Evolutionary conservation across 108 stramenopile species (phyloP), one percentile per base, ranked within the genome.

Genomic region (Fistulifera pelliculosa): DNA sequence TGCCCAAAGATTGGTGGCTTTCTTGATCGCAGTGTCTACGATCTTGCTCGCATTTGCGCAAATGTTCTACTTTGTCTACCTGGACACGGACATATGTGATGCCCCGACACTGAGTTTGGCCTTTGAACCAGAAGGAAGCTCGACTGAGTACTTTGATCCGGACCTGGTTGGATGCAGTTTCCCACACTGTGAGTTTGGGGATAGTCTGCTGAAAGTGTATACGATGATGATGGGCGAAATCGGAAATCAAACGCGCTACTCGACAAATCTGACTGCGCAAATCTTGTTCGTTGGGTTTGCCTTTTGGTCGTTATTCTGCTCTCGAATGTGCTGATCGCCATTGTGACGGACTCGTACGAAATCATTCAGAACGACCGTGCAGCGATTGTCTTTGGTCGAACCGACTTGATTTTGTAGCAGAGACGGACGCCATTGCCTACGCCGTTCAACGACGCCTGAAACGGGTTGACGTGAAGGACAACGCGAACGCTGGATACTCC

Each of bases 381-480:
- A 23, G 82, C 80, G 0, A 90, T 85, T 63, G 88, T 90, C 10
- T 90, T 90, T 90, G 84, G 84, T 69, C 76, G 7, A 90, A 90
- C 63, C 74, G 88, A 49, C 61, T 90, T 51, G 77, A 78, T 31
- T 90, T 86, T 66, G 70, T 83, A 15, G 74, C 83, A n/a, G 88
- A 90, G 56, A 86, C 80, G 76, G 80, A 81, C 41, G 68, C 69
- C 38, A 76, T 81, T 52, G 53, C 75, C 0, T 80, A 64, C 19
- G 71, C 70, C 22, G 48, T 69, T 16, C 60, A 58, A n/a, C 47
- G 61, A 21, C 68, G 71, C 13, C 51, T 73, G 23, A 48, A 19
- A 2, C 35, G 27, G 14, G 15, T 15, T 17, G 55, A 57, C 11
- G 49, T 47, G 0, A 43, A 47, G 6, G n/a, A n/a, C 25, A 39